Evolutionary conservation across 208 protist genomes (phyloP).

Genomic region (Polymyxa betae): DNA sequence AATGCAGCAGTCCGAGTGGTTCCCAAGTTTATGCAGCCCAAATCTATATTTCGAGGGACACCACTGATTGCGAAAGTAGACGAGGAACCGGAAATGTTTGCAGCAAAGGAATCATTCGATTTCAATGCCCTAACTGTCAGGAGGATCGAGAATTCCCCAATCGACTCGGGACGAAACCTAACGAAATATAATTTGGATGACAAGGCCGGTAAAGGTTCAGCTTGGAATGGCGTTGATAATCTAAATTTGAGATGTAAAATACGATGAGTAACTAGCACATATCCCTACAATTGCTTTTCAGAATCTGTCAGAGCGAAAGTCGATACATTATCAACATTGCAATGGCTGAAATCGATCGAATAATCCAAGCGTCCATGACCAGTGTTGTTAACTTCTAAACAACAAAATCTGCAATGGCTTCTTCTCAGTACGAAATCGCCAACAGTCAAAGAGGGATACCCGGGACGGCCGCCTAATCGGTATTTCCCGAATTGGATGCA

Average conservation of each 20-base stretch:
- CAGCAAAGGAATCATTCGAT: background rate
- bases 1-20: background rate
- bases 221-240: background rate
- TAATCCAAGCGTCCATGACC: slow-evolving; percentile 14
- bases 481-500: slow-evolving; percentile 4
- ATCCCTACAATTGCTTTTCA: background rate
- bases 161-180: background rate
- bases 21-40: background rate
- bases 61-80: slow-evolving; percentile 10
- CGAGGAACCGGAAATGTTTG: background rate
- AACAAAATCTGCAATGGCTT: background rate
- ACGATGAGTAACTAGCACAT: background rate
- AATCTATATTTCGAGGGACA: background rate
- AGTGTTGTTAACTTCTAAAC: background rate
- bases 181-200: background rate
- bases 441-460: background rate
- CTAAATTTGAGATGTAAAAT: background rate
- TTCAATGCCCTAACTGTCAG: background rate
- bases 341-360: background rate
- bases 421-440: background rate
- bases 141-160: background rate
- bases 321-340: background rate
- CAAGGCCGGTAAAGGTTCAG: background rate
- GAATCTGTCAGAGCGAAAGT: background rate
- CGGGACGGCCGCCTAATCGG: background rate